Base-by-base conservation (phyloP, 2,329 filamentous ascomycete species). In the Pseudomassariella vexata region DNA sequence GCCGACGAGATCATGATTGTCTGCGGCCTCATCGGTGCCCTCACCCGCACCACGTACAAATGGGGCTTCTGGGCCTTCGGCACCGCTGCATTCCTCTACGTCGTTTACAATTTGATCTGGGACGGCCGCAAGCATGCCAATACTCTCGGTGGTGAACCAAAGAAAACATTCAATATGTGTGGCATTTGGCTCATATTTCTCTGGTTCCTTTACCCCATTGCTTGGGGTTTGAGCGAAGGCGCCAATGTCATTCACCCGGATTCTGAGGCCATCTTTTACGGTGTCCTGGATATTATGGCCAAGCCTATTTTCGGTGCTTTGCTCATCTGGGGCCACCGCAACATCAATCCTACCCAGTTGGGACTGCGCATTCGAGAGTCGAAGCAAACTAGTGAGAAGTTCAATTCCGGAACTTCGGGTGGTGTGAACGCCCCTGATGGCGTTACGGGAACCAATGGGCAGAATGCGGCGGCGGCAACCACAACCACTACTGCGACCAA, bases 211-310 rank as follows among this genome's bases (percentile, higher is more conserved):
- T 83, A 83, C 52, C 79, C 79, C 0, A 68, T 80, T 38, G 67
- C 70, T 15, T 82, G 78, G 76, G 78, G 75, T 34, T 46, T 82
- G 3, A 65, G 57, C 25, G 78, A 82, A 53, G 78, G 76, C 19
- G 78, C 76, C 9, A 82, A 82, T 44, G 56, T 80, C 40, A 80
- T 83, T 30, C 56, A 77, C 3, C 72, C 76, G 0, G 79, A 85
- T 47, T 74, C 72, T 0, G 80, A 85, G 48, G 76, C 76, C 9
- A 58, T 82, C 37, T 82, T 84, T 50, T 85, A 85, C 48, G 77
- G 79, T 24, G 58, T 83, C 3, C 63, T 85, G 1, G 80, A 85
- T 38, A 54, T 83, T 5, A 38, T 82, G 3, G 69, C 79, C 6
- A 84, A 83, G 59, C 75, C 76, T 0, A 62, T 72, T 7, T 84